Percentiles rank a stretch among this genome's conserved stretches.
These are phyloP conservation scores for Cladorrhinum samala DNA, from an alignment of 495 filamentous ascomycete species.

Conservation along the genomic window DNA sequence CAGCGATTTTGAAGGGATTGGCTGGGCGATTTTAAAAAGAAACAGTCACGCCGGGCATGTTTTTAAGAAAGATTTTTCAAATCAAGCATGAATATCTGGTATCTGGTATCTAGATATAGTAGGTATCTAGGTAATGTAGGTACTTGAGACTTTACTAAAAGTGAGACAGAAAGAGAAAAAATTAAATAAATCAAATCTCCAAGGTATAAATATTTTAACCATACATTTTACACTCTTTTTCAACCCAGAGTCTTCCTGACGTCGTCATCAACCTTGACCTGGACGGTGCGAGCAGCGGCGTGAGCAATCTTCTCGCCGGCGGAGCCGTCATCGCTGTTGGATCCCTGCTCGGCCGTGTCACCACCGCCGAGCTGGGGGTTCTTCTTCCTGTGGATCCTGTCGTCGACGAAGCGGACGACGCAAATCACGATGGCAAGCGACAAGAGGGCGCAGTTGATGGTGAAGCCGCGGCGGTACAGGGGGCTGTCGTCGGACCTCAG, in stretches of 20 bases:
- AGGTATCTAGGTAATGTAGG: too few species aligned
- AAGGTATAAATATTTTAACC: too few species aligned
- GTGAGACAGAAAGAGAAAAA: too few species aligned
- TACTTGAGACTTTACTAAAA: too few species aligned
- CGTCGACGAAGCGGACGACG: constrained; percentile 21
- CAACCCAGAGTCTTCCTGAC: too few species aligned
- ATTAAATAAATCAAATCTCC: too few species aligned
- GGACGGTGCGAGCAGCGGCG: neutral
- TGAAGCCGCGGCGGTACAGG: constrained; percentile 41
- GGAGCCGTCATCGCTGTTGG: neutral
- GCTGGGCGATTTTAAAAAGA: too few species aligned
- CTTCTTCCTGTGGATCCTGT: constrained; percentile 19
- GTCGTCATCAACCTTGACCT: neutral
- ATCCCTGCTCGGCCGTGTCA: neutral
- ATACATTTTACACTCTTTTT: too few species aligned
- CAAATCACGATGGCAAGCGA: constrained; percentile 13
- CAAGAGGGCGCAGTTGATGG: constrained; percentile 22
- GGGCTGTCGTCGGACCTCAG: constrained; percentile 48
- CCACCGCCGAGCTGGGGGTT: neutral
- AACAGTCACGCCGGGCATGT: too few species aligned
- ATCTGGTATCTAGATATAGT: too few species aligned
- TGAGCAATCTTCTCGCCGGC: neutral
- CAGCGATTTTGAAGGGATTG: constrained; percentile 40
- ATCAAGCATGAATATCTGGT: too few species aligned
- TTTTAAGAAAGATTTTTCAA: too few species aligned